Conservation (phyloP, 2,329 filamentous ascomycete genomes). For the Pseudogymnoascus sp. region DNA sequence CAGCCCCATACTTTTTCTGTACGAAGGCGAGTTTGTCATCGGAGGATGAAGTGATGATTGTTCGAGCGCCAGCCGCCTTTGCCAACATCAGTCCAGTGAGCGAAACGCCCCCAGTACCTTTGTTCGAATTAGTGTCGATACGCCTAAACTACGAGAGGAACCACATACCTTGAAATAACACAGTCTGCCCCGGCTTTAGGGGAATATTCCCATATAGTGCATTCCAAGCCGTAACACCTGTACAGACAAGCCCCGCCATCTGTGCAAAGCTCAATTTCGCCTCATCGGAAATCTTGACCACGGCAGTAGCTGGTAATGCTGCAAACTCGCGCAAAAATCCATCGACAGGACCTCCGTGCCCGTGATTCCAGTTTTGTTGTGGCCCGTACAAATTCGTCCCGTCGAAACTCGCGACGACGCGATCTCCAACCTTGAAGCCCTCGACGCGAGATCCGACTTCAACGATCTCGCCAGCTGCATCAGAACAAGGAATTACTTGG, state of each 20-base stretch:
- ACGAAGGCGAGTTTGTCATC: slow-evolving; percentile 37
- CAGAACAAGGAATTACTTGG: slow-evolving; percentile 30
- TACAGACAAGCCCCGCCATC: slow-evolving; percentile 38
- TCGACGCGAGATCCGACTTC: slow-evolving; percentile 23
- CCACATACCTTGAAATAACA: slow-evolving; percentile 29
- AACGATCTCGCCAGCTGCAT: slow-evolving; percentile 30
- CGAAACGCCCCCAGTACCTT: slow-evolving; percentile 40
- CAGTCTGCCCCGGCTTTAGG: slow-evolving; percentile 33
- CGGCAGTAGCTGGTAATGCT: slow-evolving; percentile 31
- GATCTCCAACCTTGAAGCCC: slow-evolving; percentile 26
- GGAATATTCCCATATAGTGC: slow-evolving; percentile 35
- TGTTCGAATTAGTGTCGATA: background rate
- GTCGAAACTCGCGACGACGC: slow-evolving; percentile 25
- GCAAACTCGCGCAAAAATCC: slow-evolving; percentile 37
- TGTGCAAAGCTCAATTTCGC: slow-evolving; percentile 36
- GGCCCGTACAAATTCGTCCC: slow-evolving; percentile 21
- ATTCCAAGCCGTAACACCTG: slow-evolving; percentile 42
- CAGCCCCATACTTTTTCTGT: slow-evolving; percentile 42
- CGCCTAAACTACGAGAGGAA: slow-evolving; percentile 9
- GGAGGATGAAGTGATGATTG: slow-evolving; percentile 43
- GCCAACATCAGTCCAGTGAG: slow-evolving; percentile 38
- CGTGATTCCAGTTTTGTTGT: slow-evolving; percentile 10
- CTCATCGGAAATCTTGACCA: slow-evolving; percentile 39
- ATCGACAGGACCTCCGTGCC: slow-evolving; percentile 25
- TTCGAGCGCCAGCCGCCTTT: slow-evolving; percentile 36